A percentile compares a stretch with the other conserved stretches of the same genome.
phyloP scores from a whole-genome alignment of 805 yeast genomes.

The Sugiyamaella qingdaonensis region DNA sequence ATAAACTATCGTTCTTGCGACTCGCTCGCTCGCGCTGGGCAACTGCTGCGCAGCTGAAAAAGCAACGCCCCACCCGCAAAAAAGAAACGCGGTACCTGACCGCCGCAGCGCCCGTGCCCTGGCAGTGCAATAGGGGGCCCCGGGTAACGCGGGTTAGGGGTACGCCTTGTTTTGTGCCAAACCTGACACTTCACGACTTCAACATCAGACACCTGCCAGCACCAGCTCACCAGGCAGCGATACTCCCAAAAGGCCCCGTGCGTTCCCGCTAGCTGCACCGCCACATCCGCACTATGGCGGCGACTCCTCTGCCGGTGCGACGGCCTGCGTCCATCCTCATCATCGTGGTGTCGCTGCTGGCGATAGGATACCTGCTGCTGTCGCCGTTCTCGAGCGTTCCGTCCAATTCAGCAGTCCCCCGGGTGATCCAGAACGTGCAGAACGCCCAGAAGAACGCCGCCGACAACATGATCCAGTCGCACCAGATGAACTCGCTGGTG shows the following conservation, averaged over 20 bases:
- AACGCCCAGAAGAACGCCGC: conserved; percentile 11
- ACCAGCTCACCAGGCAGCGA: background rate
- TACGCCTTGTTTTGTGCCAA: too few species aligned
- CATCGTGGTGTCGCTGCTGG: conserved; percentile 10
- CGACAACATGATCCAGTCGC: conserved; percentile 44
- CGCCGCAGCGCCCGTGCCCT: too few species aligned
- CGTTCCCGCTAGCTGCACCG: background rate
- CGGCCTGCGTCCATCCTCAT: conserved; percentile 14
- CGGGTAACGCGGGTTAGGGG: too few species aligned
- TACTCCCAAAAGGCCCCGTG: background rate
- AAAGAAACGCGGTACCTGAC: too few species aligned
- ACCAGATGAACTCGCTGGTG: conserved; percentile 74
- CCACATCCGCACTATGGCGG: background rate
- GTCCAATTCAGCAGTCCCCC: conserved; percentile 5
- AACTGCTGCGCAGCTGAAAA: too few species aligned
- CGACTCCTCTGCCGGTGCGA: conserved; percentile 1
- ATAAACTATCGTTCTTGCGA: too few species aligned
- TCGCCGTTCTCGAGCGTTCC: conserved; percentile 11
- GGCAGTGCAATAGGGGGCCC: too few species aligned
- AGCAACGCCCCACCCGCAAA: too few species aligned
- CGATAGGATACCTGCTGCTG: conserved; percentile 11
- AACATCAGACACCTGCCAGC: too few species aligned
- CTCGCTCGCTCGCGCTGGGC: too few species aligned
- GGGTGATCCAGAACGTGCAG: conserved; percentile 3
- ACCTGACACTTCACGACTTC: too few species aligned